Conservation (phyloP, 257 asterid genomes). For the Lycium barbarum region DNA sequence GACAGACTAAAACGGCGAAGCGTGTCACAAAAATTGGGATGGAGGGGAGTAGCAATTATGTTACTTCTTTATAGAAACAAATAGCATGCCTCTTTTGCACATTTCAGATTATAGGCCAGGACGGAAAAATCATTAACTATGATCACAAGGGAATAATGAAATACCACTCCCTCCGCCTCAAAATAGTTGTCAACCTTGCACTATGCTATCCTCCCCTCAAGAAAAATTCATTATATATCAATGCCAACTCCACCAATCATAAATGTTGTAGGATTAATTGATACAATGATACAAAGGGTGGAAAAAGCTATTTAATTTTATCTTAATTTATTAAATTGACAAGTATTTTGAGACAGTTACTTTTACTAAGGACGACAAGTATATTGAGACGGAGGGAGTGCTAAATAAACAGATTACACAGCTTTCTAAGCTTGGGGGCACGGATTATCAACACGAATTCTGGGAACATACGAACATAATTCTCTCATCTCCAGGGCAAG, state of each 20-base stretch:
- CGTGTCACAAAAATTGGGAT: no score
- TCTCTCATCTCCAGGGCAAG: constrained; percentile 27
- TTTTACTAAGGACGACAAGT: no score
- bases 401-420: neutral
- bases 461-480: neutral
- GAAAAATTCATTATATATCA: no score
- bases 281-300: no score
- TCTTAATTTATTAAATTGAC: no score
- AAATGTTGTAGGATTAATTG: no score
- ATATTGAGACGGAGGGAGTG: neutral
- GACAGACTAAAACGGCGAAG: no score
- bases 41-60: neutral
- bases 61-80: neutral
- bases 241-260: no score
- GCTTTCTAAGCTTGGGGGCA: neutral
- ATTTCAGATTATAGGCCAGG: neutral
- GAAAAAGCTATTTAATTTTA: no score
- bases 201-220: no score
- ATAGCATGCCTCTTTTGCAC: neutral
- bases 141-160: neutral
- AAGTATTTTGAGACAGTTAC: no score
- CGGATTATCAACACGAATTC: constrained; percentile 13
- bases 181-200: no score
- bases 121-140: neutral
- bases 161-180: neutral